Base-by-base conservation (phyloP, 108 stramenopile genomes). In the Halocafeteria seosinensis region DNA sequence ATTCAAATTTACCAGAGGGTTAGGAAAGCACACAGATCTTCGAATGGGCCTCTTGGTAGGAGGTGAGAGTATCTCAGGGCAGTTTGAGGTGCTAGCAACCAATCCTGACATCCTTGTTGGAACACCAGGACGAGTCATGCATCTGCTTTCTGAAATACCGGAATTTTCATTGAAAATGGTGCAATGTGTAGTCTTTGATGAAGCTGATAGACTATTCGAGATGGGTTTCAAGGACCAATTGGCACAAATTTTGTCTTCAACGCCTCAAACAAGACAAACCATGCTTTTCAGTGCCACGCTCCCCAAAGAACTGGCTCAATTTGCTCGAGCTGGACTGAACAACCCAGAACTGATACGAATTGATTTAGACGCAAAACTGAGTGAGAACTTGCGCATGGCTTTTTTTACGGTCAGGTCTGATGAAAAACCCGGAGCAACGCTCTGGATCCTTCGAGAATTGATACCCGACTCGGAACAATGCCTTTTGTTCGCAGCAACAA, bases 151-250 rank as follows among this genome's bases (percentile, higher is more conserved):
- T 17, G 97, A 98, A 68, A 90, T 95, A 68, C 86, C 87, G 0
- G 91, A 91, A 42, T 73, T 83, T 35, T 65, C 55, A 59, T 77
- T 98, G 17, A 73, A 72, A 24, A 71, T 76, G 2, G 91, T 91
- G 62, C 78, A 89, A 70, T 75, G 87, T 33, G 74, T 85, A 13
- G 84, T 98, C 5, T 85, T 98, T 72, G 97, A 98, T 69, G 97
- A 98, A 71, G 97, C 94, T 2, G 97, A 98, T 81, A 80, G 97
- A 42, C 73, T 95, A 32, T 85, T 98, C 71, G 97, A 98, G 78
- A 94, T 95, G 97, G 97, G 80, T 25, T 95, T 98, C 67, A 86
- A 87, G 0, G 65, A 76, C 68, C 97, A 95, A 71, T 73, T 95
- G 37, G 24, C 76, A 24, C 74, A 76, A 65, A 78, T 79, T 62